Evolutionary conservation across 306 rosid genomes (phyloP), one percentile per base, ranked within the genome.

Genomic region (Cajanus cajan): DNA sequence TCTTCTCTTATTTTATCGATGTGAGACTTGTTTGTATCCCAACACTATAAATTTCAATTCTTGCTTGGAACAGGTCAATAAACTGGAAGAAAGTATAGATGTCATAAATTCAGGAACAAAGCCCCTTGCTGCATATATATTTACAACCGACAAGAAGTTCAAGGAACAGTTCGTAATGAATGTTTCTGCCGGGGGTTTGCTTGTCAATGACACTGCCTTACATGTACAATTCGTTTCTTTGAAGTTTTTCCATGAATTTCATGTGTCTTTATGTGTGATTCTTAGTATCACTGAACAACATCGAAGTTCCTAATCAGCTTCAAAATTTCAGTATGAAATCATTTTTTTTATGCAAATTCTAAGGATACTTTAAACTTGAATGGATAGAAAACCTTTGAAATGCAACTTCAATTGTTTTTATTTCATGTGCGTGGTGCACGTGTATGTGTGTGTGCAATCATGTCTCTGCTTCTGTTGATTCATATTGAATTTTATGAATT

Each of bases 91-190:
- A 71, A 85, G 98, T 79, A 86, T 90, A 5, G 89, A 90, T 47
- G 10, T 94, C 73, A 93, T 94, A 66, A 88, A 81, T 75, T 90
- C 97, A 2, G 94, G 95, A 81, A 18, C 97, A 70, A 94, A 94
- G 85, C 97, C 98, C 6, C 97, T 94, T 2, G 97, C 98, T 16
- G 98, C 98, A 19, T 94, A 94, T 87, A 45, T 94, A 74, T 94
- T 94, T 80, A 88, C 98, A 65, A 85, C 59, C 71, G 83, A 92
- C 44, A 80, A 89, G 63, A 88, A 85, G 87, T 90, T 94, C 57
- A 92, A 88, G 93, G 87, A 94, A 86, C 82, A 63, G 19, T 95
- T 95, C 73, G 93, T 94, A 21, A 55, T 1, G 77, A 78, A 70
- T 6, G 84, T 94, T 74, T 88, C 98, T 16, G 93, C 98, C 0